A percentile compares a stretch with the other conserved stretches of the same genome.
Conservation (phyloP, 305 asterid genomes). For the Nicotiana rustica region DNA sequence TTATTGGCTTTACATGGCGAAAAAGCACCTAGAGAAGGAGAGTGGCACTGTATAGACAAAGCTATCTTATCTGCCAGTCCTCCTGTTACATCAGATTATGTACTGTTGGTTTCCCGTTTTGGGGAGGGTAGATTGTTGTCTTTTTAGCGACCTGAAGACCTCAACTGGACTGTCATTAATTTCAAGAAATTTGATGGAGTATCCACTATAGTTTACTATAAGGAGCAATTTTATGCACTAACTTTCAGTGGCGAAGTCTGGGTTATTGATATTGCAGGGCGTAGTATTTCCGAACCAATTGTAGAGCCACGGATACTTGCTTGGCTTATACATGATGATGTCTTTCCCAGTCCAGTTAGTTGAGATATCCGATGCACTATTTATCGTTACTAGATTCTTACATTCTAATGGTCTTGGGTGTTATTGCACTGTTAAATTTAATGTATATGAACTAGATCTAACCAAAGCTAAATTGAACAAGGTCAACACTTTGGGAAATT, state of each 20-base stretch:
- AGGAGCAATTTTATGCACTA: not conserved
- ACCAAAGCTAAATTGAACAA: not conserved
- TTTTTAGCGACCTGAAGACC: slow-evolving; percentile 28
- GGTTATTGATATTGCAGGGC: not conserved
- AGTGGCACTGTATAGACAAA: not conserved
- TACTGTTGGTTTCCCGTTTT: slow-evolving; percentile 35
- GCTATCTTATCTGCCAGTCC: slow-evolving; percentile 30
- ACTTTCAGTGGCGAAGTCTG: not conserved
- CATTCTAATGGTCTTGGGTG: not conserved
- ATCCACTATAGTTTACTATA: not conserved
- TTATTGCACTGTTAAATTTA: not conserved
- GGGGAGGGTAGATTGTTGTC: not conserved
- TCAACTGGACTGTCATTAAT: not conserved
- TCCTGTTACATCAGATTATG: slow-evolving; percentile 54
- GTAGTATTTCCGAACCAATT: not conserved
- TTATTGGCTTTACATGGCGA: too few species aligned
- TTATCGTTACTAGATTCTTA: not conserved
- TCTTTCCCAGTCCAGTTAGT: not conserved
- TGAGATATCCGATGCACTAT: not conserved
- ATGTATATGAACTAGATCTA: not conserved
- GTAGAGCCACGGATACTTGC: not conserved
- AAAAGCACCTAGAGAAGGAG: too few species aligned
- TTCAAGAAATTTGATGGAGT: not conserved
- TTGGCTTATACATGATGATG: not conserved
- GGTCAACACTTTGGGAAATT: not conserved